Evolutionary conservation across 805 yeast genomes (phyloP), one percentile per base, ranked within the genome.

Genomic region (Suhomyces sp.): DNA sequence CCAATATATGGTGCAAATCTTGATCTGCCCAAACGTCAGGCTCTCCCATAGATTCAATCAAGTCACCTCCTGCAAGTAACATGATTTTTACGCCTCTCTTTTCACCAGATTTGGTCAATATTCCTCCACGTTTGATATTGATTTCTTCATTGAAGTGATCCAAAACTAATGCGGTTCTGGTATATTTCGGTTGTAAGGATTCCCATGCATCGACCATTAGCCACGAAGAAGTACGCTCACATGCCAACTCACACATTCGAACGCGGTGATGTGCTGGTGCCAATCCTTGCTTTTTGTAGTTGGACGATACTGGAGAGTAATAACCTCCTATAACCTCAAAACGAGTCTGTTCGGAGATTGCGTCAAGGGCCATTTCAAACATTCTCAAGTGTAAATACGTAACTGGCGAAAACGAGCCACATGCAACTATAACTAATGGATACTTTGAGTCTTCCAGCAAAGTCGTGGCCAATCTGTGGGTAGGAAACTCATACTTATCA

Each of bases 181-280:
- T 90, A 68, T 94, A 94, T 44, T 84, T 79, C 1, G 89, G 88
- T 69, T 94, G 99, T 54, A 94, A 76, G 3, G 96, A 86, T 72
- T 94, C 99, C 99, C 99, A 94, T 1, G 98, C 97, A 68, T 94
- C 99, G 25, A 94, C 99, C 99, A 94, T 94, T 39, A 94, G 78
- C 99, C 99, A 94, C 24, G 93, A 85, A 3, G 94, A 85, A 0
- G 99, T 94, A 62, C 99, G 79, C 66, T 94, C 99, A 69, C 99
- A 92, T 0, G 97, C 98, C 64, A 94, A 77, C 67, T 94, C 99
- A 71, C 99, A 91, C 99, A 94, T 94, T 49, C 98, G 79, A 9
- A 94, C 99, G 52, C 99, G 81, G 68, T 94, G 97, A 55, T 78
- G 79, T 0, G 97, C 78, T 0, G 89, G 84, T 0, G 99, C 98